Evolutionary conservation across 768 basidiomycete genomes (phyloP).

Genomic region (Suillus sp.): DNA sequence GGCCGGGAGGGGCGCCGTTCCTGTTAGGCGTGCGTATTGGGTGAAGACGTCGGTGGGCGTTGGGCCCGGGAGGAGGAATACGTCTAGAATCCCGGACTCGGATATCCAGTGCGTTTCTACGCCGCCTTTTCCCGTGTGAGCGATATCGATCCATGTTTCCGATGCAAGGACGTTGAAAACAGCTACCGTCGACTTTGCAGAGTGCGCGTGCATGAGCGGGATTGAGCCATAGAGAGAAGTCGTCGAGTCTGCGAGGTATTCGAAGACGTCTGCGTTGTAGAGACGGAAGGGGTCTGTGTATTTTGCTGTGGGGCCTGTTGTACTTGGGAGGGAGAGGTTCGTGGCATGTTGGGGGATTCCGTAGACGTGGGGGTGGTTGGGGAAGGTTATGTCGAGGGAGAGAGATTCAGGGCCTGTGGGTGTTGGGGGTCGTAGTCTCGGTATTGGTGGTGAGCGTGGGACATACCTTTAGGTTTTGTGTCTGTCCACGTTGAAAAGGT

Average conservation of each 20-base stretch:
- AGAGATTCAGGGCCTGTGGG: slow-evolving; percentile 87
- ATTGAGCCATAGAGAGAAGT: slow-evolving; percentile 90
- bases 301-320: slow-evolving; percentile 71
- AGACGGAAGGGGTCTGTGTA: slow-evolving; percentile 94
- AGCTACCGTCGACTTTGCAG: slow-evolving; percentile 82
- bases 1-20: slow-evolving; percentile 84
- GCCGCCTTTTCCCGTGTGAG: slow-evolving; percentile 47
- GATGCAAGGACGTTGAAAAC: slow-evolving; percentile 87
- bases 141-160: slow-evolving; percentile 95
- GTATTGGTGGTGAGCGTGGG: no score
- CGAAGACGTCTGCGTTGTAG: slow-evolving; percentile 95
- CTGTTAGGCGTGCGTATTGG: slow-evolving; percentile 86
- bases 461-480: slow-evolving; percentile 89
- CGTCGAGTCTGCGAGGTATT: slow-evolving; percentile 81
- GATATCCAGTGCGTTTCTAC: slow-evolving; percentile 96
- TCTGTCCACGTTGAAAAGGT: slow-evolving; percentile 86
- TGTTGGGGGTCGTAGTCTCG: slow-evolving; percentile 6
- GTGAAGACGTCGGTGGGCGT: slow-evolving; percentile 78
- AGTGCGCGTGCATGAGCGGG: slow-evolving; percentile 92
- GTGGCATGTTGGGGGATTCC: slow-evolving; percentile 98
- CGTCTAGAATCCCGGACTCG: slow-evolving; percentile 93
- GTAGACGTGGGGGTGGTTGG: slow-evolving; percentile 86
- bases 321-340: slow-evolving; percentile 83
- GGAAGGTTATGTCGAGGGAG: slow-evolving; percentile 91
- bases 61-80: slow-evolving; percentile 93